Evolutionary conservation across 257 asterid species (phyloP).

Genomic region (Nicotiana tomentosiformis): DNA sequence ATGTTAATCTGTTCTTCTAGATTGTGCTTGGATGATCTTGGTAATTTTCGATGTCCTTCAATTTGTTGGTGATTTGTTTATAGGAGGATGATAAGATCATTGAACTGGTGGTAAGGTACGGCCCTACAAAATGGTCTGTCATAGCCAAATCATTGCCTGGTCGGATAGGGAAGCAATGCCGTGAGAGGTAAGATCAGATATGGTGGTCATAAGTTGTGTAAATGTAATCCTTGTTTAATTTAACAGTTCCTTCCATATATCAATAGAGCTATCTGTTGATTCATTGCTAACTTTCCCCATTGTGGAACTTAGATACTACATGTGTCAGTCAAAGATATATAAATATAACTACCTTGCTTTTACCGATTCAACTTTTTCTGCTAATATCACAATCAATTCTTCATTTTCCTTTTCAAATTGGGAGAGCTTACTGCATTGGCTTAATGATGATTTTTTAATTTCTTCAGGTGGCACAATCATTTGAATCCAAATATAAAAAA

Average conservation of each 20-base stretch:
- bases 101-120: slow-evolving; percentile 69
- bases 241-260: background rate
- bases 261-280: background rate
- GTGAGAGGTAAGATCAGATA: slow-evolving; percentile 64
- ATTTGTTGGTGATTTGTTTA: slow-evolving; percentile 9
- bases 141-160: slow-evolving; percentile 93
- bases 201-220: background rate
- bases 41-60: background rate
- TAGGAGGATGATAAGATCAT: slow-evolving; percentile 92
- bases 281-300: background rate
- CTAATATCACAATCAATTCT: background rate
- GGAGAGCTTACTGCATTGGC: background rate
- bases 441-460: background rate
- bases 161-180: slow-evolving; percentile 99
- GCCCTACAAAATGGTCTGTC: slow-evolving; percentile 93
- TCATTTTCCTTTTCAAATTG: background rate
- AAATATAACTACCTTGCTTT: background rate
- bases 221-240: background rate
- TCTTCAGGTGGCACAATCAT: slow-evolving; percentile 97
- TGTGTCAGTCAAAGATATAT: background rate
- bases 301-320: background rate
- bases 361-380: background rate
- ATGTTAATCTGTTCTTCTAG: background rate
- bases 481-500: slow-evolving; percentile 88
- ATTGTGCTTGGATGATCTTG: background rate